Evolutionary conservation across 148 eudicot species (phyloP), one percentile per base, ranked within the genome.

Genomic region (Cornus kousa): DNA sequence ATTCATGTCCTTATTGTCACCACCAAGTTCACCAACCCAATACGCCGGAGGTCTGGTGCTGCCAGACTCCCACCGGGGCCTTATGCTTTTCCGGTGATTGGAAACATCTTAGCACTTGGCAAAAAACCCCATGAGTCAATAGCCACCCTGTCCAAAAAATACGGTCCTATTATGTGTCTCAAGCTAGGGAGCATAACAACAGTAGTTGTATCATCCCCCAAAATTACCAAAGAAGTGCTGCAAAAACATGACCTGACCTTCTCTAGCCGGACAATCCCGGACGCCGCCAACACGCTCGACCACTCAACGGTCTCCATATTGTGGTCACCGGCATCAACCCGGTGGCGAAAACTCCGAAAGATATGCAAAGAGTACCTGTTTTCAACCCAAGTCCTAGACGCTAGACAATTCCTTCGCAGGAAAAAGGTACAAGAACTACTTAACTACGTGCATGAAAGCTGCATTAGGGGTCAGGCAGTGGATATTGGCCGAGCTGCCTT

Each of bases 11-110:
- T 8, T 12, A 9, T 8, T 12, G 8, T 12, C 2, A 37, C n/a
- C n/a, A n/a, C n/a, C n/a, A n/a, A n/a, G n/a, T n/a, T n/a, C n/a
- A n/a, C 23, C 9, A 35, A 19, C 7, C 3, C 71, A 3, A 35
- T 35, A 0, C 8, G 10, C 9, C 23, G 24, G 23, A 35, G 17
- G 72, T 9, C 48, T 23, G 20, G 72, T 53, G 7, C 24, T 33
- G 23, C 76, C 68, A 77, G 73, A 20, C 87, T 83, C 20, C 88
- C 92, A 20, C 92, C 92, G 20, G 92, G 92, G 2, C 92, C 92
- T 8, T 72, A 74, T 23, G 80, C 81, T 37, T 77, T 83, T 77
- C 88, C 92, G 23, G 80, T 87, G 74, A 78, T 87, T 70, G 92
- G 88, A 74, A 83, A 82, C 78, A 76, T 89, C 19, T 78, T 78